Evolutionary conservation across 139 green algal species (phyloP).

Genomic region (Chlorella vulgaris): DNA sequence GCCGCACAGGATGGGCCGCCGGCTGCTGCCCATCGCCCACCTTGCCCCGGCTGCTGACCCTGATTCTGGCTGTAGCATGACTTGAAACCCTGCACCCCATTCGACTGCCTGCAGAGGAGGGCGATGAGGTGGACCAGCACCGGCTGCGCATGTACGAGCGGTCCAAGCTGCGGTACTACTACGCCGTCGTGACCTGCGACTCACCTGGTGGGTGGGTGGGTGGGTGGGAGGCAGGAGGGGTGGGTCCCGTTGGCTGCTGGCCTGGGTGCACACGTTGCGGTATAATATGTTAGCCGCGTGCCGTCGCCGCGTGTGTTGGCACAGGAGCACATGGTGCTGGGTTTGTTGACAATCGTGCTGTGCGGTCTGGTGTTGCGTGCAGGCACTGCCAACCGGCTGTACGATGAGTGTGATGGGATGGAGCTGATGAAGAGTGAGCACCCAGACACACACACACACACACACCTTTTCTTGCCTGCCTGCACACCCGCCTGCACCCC

Average conservation of each 20-base stretch:
- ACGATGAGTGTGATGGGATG: slow-evolving; percentile 90
- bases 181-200: slow-evolving; percentile 86
- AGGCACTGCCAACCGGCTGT: slow-evolving; percentile 74
- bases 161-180: slow-evolving; percentile 83
- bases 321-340: background rate
- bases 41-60: too few species aligned
- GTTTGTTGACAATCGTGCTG: background rate
- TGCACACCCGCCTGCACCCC: too few species aligned
- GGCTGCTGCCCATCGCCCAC: too few species aligned
- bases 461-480: too few species aligned
- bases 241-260: background rate
- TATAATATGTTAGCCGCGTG: background rate
- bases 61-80: background rate
- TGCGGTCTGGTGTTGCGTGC: background rate
- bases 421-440: slow-evolving; percentile 70
- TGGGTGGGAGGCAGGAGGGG: background rate
- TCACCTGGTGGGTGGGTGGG: slow-evolving; percentile 30
- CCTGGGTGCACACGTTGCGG: background rate
- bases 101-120: slow-evolving; percentile 23
- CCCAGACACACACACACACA: too few species aligned
- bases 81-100: background rate
- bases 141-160: slow-evolving; percentile 86
- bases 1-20: too few species aligned
- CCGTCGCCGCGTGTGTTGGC: background rate
- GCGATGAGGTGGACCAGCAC: slow-evolving; percentile 61